These are phyloP conservation scores for Colletotrichum liaoningense DNA, from an alignment of 2,329 filamentous ascomycete species.

Conservation along the genomic window DNA sequence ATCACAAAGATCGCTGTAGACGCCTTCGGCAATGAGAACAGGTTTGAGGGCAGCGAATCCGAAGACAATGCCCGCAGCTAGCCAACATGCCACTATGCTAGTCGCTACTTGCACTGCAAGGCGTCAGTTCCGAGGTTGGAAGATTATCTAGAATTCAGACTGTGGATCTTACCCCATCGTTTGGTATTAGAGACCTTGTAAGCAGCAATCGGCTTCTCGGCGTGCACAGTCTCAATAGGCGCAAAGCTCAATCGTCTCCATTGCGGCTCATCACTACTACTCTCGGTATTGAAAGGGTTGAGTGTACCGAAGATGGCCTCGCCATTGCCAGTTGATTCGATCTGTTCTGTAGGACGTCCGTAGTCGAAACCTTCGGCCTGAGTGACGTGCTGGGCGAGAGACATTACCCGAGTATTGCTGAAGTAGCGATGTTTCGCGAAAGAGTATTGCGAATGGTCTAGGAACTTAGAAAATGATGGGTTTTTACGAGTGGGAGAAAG, in stretches of 20 bases:
- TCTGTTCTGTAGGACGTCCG: conserved; percentile 41
- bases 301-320: conserved; percentile 42
- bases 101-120: conserved; percentile 73
- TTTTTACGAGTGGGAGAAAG: neutral
- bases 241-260: conserved; percentile 44
- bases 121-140: neutral
- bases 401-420: conserved; percentile 45
- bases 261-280: conserved; percentile 23
- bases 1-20: conserved; percentile 74
- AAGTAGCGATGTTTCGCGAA: too few relatives aligned
- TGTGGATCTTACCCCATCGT: conserved; percentile 39
- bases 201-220: conserved; percentile 43
- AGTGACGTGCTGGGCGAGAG: conserved; percentile 56
- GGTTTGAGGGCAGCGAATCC: conserved; percentile 91
- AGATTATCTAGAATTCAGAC: neutral
- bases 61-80: conserved; percentile 83
- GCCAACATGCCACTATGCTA: conserved; percentile 78
- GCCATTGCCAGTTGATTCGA: conserved; percentile 36
- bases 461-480: neutral
- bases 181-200: conserved; percentile 45
- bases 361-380: conserved; percentile 55
- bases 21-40: conserved; percentile 77
- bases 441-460: neutral
- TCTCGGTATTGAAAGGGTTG: conserved; percentile 31
- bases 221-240: conserved; percentile 39